Conservation (phyloP, 2,329 filamentous ascomycete genomes). For the Fusarium siculi region DNA sequence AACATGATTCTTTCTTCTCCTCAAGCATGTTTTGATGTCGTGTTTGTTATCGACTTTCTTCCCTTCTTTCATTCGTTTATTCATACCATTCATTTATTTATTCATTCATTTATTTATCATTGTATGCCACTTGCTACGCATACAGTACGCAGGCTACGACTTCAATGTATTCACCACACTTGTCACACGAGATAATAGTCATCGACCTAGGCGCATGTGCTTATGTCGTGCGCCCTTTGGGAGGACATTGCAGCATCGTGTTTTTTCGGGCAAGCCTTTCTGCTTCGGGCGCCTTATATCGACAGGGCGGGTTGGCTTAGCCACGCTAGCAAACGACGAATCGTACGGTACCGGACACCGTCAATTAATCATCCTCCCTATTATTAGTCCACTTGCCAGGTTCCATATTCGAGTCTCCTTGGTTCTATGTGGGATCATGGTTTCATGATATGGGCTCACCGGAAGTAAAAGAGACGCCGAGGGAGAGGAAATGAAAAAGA, state of each 20-base stretch:
- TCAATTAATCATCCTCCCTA: background rate
- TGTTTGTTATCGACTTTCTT: background rate
- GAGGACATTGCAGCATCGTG: background rate
- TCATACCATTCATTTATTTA: too few relatives aligned
- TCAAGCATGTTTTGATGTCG: background rate
- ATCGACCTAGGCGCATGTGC: background rate
- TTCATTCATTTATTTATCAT: too few relatives aligned
- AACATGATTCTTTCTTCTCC: background rate
- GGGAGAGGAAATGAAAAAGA: background rate
- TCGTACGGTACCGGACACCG: background rate
- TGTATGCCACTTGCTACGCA: background rate
- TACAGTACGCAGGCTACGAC: background rate
- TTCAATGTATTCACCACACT: background rate
- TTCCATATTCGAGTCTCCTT: background rate
- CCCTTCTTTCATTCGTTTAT: background rate
- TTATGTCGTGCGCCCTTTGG: background rate
- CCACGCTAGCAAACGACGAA: background rate
- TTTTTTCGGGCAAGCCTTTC: background rate
- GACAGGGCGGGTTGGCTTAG: too few relatives aligned
- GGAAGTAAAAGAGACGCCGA: background rate
- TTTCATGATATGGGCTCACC: background rate
- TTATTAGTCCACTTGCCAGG: background rate
- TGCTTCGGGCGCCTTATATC: background rate
- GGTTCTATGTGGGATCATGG: background rate
- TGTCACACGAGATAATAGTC: too few relatives aligned